A percentile compares a stretch with the other conserved stretches of the same genome.
These are phyloP conservation scores for Suillus weaverae DNA, from an alignment of 768 basidiomycete species.

Conservation along the genomic window DNA sequence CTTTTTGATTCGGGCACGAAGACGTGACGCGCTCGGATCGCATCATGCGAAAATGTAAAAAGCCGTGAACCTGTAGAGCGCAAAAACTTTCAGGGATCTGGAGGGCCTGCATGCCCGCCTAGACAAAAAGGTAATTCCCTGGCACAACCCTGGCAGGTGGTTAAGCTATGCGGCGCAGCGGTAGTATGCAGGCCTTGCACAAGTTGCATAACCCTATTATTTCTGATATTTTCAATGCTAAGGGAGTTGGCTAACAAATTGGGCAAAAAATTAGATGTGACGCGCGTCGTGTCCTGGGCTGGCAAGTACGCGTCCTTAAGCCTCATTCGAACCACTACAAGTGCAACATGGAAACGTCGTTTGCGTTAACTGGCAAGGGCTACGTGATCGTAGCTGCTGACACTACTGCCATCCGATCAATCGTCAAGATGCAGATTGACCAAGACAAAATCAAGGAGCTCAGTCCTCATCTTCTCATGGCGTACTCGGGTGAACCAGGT, in stretches of 20 bases:
- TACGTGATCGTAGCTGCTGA: conserved; percentile 93
- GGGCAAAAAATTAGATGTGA: conserved; percentile 20
- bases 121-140: not conserved
- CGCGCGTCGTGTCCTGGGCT: conserved; percentile 27
- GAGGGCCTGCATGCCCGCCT: not conserved
- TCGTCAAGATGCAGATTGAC: conserved; percentile 97
- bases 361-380: conserved; percentile 89
- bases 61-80: not conserved
- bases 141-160: no score
- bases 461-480: conserved; percentile 90
- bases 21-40: not conserved
- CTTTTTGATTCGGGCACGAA: not conserved
- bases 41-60: not conserved
- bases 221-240: conserved; percentile 3
- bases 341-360: conserved; percentile 80
- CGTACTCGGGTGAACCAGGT: conserved; percentile 93
- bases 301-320: conserved; percentile 22
- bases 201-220: not conserved
- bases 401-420: conserved; percentile 83
- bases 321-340: conserved; percentile 13
- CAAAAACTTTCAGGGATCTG: not conserved
- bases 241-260: conserved; percentile 13
- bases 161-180: no score
- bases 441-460: conserved; percentile 96
- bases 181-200: not conserved